Conservation (phyloP, 2,329 filamentous ascomycete species). For the Arachnopeziza araneosa region DNA sequence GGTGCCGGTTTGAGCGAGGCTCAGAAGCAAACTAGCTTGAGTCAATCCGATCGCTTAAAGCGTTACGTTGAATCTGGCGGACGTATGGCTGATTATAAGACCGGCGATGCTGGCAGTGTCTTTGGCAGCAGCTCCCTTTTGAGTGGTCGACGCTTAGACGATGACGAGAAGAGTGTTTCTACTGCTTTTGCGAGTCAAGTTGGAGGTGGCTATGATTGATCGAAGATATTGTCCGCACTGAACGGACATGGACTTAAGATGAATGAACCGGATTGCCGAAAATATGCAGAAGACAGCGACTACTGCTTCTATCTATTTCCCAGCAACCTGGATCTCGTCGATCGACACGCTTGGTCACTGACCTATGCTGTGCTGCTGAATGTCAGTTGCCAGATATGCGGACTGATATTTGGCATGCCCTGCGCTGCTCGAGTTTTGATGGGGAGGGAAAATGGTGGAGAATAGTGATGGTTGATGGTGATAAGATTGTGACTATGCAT, state of each 20-base stretch:
- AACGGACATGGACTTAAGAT: slow-evolving; percentile 14
- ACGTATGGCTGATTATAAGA: slow-evolving; percentile 51
- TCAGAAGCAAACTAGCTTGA: slow-evolving; percentile 67
- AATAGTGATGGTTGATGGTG: slow-evolving; percentile 1
- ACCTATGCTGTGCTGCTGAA: slow-evolving; percentile 1
- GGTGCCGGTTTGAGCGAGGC: slow-evolving; percentile 70
- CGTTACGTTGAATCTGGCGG: slow-evolving; percentile 87
- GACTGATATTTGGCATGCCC: slow-evolving; percentile 4
- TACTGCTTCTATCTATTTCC: slow-evolving; percentile 7
- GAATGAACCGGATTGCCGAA: slow-evolving; percentile 14
- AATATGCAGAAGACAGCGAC: slow-evolving; percentile 5
- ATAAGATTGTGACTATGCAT: slow-evolving; percentile 1
- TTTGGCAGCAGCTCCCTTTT: slow-evolving; percentile 54
- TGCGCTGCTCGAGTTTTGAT: background rate
- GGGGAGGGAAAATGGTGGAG: background rate
- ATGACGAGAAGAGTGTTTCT: slow-evolving; percentile 92
- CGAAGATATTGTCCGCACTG: slow-evolving; percentile 1
- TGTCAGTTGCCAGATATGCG: background rate
- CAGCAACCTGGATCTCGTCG: slow-evolving; percentile 15
- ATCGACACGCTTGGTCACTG: slow-evolving; percentile 12
- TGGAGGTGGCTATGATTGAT: slow-evolving; percentile 44
- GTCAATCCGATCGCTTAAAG: slow-evolving; percentile 85
- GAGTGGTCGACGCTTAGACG: slow-evolving; percentile 54
- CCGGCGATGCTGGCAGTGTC: slow-evolving; percentile 56
- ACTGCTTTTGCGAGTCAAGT: slow-evolving; percentile 96